Percentiles rank a stretch among this genome's conserved stretches.
phyloP scores from a whole-genome alignment of 306 rosid genomes.

The Cyamopsis tetragonoloba region DNA sequence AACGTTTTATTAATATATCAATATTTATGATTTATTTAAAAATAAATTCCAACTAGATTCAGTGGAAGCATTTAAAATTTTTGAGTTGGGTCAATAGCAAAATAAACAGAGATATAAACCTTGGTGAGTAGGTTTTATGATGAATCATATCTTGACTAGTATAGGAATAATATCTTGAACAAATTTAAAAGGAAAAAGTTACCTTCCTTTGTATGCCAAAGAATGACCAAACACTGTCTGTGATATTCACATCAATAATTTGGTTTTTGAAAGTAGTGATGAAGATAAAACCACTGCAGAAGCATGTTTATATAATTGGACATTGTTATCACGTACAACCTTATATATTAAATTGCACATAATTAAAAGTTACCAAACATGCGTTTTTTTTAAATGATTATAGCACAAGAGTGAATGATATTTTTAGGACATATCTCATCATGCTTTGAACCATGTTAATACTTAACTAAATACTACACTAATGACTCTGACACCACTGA shows the following conservation, averaged over 20 bases:
- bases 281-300: constrained; percentile 29
- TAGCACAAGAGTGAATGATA: constrained; percentile 32
- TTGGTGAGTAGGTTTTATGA: background rate
- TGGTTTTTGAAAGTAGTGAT: constrained; percentile 24
- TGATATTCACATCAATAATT: constrained; percentile 19
- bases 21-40: no score
- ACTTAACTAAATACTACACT: background rate
- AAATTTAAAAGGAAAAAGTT: constrained; percentile 3
- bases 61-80: no score
- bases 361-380: constrained; percentile 32
- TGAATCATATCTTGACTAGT: constrained; percentile 8
- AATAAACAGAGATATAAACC: background rate
- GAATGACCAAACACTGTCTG: background rate
- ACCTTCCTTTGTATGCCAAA: background rate
- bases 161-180: background rate
- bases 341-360: constrained; percentile 11
- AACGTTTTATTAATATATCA: no score
- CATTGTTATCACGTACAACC: constrained; percentile 12
- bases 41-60: no score
- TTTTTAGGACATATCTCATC: constrained; percentile 13
- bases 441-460: constrained; percentile 27
- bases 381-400: constrained; percentile 38
- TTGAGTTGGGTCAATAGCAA: no score
- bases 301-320: constrained; percentile 31
- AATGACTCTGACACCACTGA: no score